Evolutionary conservation across 768 basidiomycete species (phyloP), one percentile per base, ranked within the genome.

Genomic region (Pisolithus sp.): DNA sequence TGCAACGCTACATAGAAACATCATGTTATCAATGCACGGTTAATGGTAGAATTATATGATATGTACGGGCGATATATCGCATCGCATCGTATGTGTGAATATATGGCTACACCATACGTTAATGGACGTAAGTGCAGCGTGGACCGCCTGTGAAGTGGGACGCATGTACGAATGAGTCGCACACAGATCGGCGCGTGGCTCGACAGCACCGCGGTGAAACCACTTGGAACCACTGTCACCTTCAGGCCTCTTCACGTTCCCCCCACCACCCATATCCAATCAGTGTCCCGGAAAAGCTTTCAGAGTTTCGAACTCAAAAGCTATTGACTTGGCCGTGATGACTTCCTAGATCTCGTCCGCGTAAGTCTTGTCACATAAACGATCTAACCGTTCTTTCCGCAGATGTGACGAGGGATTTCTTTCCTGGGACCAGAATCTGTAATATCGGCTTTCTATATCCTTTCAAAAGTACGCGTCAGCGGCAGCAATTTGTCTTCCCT

Each of bases 1-100:
- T 66, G 63, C 59, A 57, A 30, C 39, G 51, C 49, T 43, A 53
- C 52, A 62, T 70, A 68, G 68, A 69, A 69, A 62, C 59, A 55
- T 31, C 42, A 48, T 59, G 58, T 51, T 57, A 52, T 54, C 50
- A 50, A 38, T 20, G 44, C 38, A 55, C 7, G 30, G 24, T 26
- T 53, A 56, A 53, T 56, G 52, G 46, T 41, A 56, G 30, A 53
- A 41, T 53, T 59, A 56, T 20, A 26, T 26, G 26, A 1, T 7
- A 2, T 5, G 26, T 26, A 41, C 15, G 38, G 34, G 12, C 13
- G 34, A 34, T 34, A 15, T 55, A 56, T 53, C 57, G 59, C 54
- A 58, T 53, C 40, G 30, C 49, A 53, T 54, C 23, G 56, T 54
- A 56, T 13, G 12, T 34, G 34, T 34, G 34, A 34, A 34, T 34